Conservation (phyloP, 2,329 filamentous ascomycete species). For the Gaeumannomyces tritici region DNA sequence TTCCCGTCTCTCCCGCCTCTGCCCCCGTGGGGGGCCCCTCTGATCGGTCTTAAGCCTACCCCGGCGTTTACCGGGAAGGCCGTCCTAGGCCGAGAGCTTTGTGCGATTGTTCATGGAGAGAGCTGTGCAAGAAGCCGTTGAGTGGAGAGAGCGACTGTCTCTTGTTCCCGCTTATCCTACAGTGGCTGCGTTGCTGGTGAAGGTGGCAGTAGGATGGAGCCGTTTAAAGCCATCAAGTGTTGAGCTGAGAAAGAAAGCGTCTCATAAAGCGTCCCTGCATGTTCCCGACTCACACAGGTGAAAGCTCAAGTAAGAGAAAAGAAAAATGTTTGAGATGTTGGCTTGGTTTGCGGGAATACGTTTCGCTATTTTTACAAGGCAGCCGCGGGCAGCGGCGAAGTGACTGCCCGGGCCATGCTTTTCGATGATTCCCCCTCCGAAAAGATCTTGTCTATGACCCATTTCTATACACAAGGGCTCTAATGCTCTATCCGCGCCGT, state of each 20-base stretch:
- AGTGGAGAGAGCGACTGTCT: background rate
- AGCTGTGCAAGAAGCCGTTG: background rate
- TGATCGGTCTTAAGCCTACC: background rate
- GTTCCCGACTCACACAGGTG: no score
- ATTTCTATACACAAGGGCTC: constrained; percentile 4
- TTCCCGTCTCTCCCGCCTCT: background rate
- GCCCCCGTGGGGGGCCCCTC: background rate
- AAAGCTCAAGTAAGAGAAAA: background rate
- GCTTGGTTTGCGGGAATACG: constrained; percentile 4
- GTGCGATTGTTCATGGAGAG: background rate
- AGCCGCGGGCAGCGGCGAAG: constrained; percentile 1
- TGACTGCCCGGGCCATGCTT: constrained; percentile 3
- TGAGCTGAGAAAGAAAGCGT: background rate
- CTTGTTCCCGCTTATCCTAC: background rate
- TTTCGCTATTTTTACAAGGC: constrained; percentile 4
- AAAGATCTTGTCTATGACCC: constrained; percentile 2
- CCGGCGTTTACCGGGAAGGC: background rate
- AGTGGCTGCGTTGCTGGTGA: background rate
- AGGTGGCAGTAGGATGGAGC: background rate
- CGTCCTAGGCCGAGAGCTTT: background rate
- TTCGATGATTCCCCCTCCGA: constrained; percentile 1
- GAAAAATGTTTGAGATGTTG: constrained; percentile 1
- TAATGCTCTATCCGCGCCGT: background rate
- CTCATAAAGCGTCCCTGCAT: background rate
- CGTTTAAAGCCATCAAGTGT: background rate